These are phyloP conservation scores for Rhizoclosmatium globosum DNA, from an alignment of 192 early-diverging fungal genomes.

Conservation along the genomic window DNA sequence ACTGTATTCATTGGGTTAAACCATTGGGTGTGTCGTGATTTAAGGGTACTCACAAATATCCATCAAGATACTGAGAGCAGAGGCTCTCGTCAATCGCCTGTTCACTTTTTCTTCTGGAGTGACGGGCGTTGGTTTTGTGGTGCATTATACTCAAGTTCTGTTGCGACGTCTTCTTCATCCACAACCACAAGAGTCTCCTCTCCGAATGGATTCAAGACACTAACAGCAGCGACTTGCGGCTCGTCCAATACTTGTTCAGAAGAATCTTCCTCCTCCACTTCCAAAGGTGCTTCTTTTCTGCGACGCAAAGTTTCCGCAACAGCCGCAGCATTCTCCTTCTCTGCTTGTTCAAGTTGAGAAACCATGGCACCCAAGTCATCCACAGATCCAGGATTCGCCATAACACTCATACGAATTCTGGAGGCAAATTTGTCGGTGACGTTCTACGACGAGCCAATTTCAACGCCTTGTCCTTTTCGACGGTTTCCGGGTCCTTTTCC, in stretches of 20 bases:
- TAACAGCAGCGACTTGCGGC: constrained; percentile 9
- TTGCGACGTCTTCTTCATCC: constrained; percentile 22
- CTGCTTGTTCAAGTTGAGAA: constrained; percentile 17
- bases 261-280: background rate
- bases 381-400: constrained; percentile 12
- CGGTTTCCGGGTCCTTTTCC: background rate
- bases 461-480: background rate
- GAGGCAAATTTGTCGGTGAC: constrained; percentile 6
- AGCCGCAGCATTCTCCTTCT: background rate
- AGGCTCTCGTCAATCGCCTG: constrained; percentile 30
- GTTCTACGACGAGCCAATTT: background rate
- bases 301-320: constrained; percentile 11
- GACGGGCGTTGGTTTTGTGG: background rate
- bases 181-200: constrained; percentile 3
- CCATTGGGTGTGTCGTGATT: background rate
- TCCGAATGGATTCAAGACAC: constrained; percentile 32
- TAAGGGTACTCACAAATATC: constrained; percentile 31
- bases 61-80: constrained; percentile 40
- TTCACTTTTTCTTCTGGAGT: constrained; percentile 20
- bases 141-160: constrained; percentile 25
- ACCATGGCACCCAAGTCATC: constrained; percentile 30
- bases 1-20: background rate
- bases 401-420: constrained; percentile 30
- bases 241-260: background rate
- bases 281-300: background rate